Evolutionary conservation across 2,329 filamentous ascomycete species (phyloP), one percentile per base, ranked within the genome.

Genomic region (Coleophoma crateriformis): DNA sequence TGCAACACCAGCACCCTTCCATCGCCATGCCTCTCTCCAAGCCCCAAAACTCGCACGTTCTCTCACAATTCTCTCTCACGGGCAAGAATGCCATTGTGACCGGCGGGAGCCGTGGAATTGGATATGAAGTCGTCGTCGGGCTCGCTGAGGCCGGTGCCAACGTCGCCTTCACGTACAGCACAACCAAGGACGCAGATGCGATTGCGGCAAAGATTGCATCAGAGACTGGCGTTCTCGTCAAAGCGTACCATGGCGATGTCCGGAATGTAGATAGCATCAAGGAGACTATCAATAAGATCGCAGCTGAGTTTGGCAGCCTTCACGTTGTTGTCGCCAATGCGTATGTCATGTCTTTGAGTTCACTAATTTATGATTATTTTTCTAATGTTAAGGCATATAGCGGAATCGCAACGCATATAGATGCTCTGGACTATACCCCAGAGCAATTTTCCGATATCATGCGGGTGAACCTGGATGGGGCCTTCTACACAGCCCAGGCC

Each of bases 81-180:
- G 70, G 71, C 15, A 68, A 70, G 44, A 72, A 67, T 5, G 70
- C 71, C 12, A 58, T 72, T 17, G 66, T 75, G 3, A 75, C 73
- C 2, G 73, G 73, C 11, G 72, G 71, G n/a, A 67, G 69, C 4
- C 61, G 70, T 27, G 72, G 73, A 7, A 71, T 69, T 45, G 72
- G 72, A 6, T 64, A 73, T 2, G 65, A 68, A 17, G 70, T 73
- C 50, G 70, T 68, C 1, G 55, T 66, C 27, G 71, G 67, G 6
- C 65, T 74, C 2, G 70, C 71, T 12, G 72, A 74, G 58, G 70
- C 69, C 20, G 71, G 71, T 2, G 71, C 71, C 3, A 60, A 72
- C 46, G 63, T 74, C 12, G 71, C 68, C 13, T 42, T 68, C 43
- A 61, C 66, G 1, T 68, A 68, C 50, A 48, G 42, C 14, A 48